Base-by-base conservation (phyloP, 768 basidiomycete genomes). In the Kwoniella europaea region DNA sequence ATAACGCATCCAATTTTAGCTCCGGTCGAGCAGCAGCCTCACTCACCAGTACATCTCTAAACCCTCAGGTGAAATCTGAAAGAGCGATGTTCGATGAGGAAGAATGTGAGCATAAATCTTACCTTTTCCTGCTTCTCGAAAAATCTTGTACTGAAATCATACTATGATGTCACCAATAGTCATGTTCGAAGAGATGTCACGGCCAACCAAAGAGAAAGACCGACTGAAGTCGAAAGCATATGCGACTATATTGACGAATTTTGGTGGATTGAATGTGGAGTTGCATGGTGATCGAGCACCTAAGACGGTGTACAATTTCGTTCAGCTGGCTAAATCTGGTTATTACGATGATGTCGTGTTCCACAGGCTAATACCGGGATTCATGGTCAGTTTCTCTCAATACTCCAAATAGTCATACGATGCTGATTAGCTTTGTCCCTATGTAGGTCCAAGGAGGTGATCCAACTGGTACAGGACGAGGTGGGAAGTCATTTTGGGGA, bases 11-110 rank as follows among this genome's bases (percentile, higher is more conserved):
- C 0, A 79, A 83, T 42, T 84, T 83, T 71, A 80, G 84, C 1
- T 93, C 87, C 52, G 96, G 96, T 27, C 86, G 91, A 54, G 89
- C 94, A 3, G 94, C 96, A 62, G 97, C 96, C 3, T 94, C 94
- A 0, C 84, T 99, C 58, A 99, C 97, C 0, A 94, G 93, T 2
- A 98, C 97, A 0, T 91, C 94, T 3, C 87, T 94, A 67, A 92
- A 92, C 74, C 91, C 94, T 13, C 88, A 89, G 67, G 88, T 87
- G 3, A 84, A 86, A 24, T 88, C 87, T 56, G 90, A 94, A 59
- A 90, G 91, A 76, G 88, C 97, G 4, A 85, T 98, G n/a, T 95
- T 94, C 89, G 95, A 99, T 82, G 97, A 98, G 89, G 97, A 99
- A 84, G 96, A 98, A 81, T 86, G 83, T 84, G 59, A 67, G 83